Evolutionary conservation across 371 early-diverging fungal genomes (phyloP).

Genomic region (Lichtheimia hyalospora): DNA sequence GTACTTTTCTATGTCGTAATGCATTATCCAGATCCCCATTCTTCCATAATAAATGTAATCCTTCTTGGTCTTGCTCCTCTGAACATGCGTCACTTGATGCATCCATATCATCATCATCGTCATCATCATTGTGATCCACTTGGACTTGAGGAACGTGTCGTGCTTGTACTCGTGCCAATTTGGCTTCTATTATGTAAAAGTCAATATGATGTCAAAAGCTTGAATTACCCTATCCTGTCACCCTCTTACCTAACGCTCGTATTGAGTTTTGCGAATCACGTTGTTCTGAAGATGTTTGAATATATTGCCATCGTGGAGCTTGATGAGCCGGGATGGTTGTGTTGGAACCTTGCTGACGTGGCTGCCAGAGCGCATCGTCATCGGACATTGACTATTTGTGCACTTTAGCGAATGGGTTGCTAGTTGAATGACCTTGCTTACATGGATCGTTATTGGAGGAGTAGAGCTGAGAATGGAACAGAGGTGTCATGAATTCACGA

Average conservation of each 20-base stretch:
- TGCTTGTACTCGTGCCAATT: constrained; percentile 4
- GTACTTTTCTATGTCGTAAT: neutral
- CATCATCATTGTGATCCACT: neutral
- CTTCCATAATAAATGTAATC: constrained; percentile 16
- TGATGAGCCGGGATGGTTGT: neutral
- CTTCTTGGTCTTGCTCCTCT: constrained; percentile 17
- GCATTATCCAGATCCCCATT: constrained; percentile 12
- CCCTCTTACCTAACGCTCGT: constrained; percentile 6
- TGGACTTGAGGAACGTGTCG: neutral
- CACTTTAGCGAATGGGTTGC: no score
- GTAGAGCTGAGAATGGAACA: no score
- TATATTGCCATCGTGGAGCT: constrained; percentile 7
- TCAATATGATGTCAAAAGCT: neutral
- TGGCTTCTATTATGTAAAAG: constrained; percentile 1
- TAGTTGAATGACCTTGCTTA: no score
- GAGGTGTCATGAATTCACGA: no score
- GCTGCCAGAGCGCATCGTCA: constrained; percentile 5
- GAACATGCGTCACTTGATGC: neutral
- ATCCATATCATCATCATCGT: constrained; percentile 3
- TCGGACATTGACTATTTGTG: neutral
- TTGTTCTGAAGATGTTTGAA: constrained; percentile 1
- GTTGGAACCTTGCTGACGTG: neutral
- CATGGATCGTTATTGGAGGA: no score
- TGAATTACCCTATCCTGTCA: no score
- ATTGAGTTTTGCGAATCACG: constrained; percentile 2